Evolutionary conservation across 345 rosid genomes (phyloP).

Genomic region (Bruguiera gymnorhiza): DNA sequence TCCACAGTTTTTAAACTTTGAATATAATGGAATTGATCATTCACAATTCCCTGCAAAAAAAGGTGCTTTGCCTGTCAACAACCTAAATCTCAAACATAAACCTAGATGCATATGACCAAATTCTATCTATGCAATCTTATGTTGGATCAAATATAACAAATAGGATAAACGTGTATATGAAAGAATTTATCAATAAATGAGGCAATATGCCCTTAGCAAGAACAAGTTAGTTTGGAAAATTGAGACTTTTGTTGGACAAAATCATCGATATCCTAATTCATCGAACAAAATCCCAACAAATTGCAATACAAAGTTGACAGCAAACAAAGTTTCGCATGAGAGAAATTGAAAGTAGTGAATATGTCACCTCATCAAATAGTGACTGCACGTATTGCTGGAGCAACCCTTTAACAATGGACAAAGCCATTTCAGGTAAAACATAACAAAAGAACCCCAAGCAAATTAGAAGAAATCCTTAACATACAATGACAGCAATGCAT

Average conservation of each 20-base stretch:
- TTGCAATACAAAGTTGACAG: neutral
- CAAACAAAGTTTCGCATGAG: neutral
- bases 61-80: neutral
- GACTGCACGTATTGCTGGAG: conserved; percentile 43
- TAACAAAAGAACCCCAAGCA: conserved; percentile 2
- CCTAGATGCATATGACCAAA: neutral
- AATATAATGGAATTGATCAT: conserved; percentile 31
- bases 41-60: conserved; percentile 39
- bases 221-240: no score
- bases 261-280: no score
- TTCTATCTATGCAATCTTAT: neutral
- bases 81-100: neutral
- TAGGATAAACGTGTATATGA: no score
- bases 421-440: conserved; percentile 37
- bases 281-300: no score
- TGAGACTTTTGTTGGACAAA: no score
- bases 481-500: conserved; percentile 24
- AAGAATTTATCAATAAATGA: no score
- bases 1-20: conserved; percentile 32
- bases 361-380: conserved; percentile 43
- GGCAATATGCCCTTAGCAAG: no score
- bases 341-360: conserved; percentile 4
- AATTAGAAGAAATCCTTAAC: conserved; percentile 14
- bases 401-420: conserved; percentile 39
- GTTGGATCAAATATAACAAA: no score